Base-by-base conservation (phyloP, 2,329 filamentous ascomycete genomes). In the Fusarium torreyae region DNA sequence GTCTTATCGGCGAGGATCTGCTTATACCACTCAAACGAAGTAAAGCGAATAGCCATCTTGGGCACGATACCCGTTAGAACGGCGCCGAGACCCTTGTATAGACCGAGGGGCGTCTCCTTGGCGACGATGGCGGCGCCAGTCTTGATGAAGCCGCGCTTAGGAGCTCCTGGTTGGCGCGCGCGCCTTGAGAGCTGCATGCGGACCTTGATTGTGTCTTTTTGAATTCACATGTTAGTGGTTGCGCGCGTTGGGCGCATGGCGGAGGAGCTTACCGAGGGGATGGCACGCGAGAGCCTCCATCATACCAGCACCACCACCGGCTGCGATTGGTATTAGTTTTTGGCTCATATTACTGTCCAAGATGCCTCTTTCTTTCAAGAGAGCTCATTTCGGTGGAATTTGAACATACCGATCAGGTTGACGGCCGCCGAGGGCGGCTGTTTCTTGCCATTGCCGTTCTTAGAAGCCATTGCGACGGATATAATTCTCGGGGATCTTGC, bases 31-130 rank as follows among this genome's bases (percentile, higher is more conserved):
- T 98, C 96, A 81, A 98, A 99, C 57, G 93, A 97, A 48, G 95
- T 97, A 83, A 99, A 99, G 39, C 96, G 93, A 79, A 98, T 99
- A 66, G 96, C 96, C 96, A 99, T 99, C 83, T 99, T 99, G 57
- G 96, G 96, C 22, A 99, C 89, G 80, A 99, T 99, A 72, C 96
- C 96, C 24, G 94, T 98, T 62, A 98, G 81, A 42, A 99, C 96
- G 57, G 96, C 96, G 66, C 96, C 96, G n/a, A 99, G 88, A 72
- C 96, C 96, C 85, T 99, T 99, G 88, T 99, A 99, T 61, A 99
- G 85, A 69, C 92, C 96, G 36, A 99, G 85, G 2, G 94, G 93
- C 15, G 96, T 98, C 84, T 99, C 96, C 76, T 92, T 91, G 78
- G 89, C 88, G 56, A 97, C 89, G 75, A 99, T 98, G 74, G 97